Evolutionary conservation across 768 basidiomycete genomes (phyloP), one percentile per base, ranked within the genome.

Genomic region (Harrya chromipes): DNA sequence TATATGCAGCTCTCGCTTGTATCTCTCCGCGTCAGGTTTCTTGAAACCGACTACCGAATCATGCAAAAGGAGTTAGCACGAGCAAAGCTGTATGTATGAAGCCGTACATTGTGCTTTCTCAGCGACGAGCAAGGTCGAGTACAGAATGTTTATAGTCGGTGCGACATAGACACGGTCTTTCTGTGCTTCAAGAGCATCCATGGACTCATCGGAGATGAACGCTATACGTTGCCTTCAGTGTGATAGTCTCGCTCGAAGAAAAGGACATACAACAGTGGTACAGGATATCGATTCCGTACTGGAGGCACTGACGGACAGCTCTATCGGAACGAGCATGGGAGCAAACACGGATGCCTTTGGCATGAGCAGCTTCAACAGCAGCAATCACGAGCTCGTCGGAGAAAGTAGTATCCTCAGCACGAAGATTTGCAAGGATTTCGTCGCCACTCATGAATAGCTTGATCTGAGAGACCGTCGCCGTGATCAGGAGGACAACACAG

Each of bases 401-500:
- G 47, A 72, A 71, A 9, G 70, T 72, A 10, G 52, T 70, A 35
- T 62, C 60, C 46, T 71, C 70, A 5, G 70, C 68, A 1, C 69
- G 66, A 36, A 71, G 62, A 17, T 57, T 33, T 23, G 69, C 66
- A 0, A 66, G 67, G 24, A 69, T 67, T 42, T 71, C 69, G 11
- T 72, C 70, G 0, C 70, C 70, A 11, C 64, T 68, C 70, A 72
- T 72, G 3, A 59, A 66, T 13, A 72, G 45, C 39, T 72, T 72
- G 55, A 70, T 40, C 61, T 72, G 23, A 20, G 6, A n/a, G 11
- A 23, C 3, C 17, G 24, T 33, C 11, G 29, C 46, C 12, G 20
- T 8, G 23, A 20, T 57, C 21, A 44, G 38, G 46, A 4, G 26
- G 13, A 2, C 9, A 27, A 36, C n/a, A 3, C 1, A 23, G n/a